These are phyloP conservation scores for Xylaria grammica DNA, from an alignment of 495 filamentous ascomycete species.

Conservation along the genomic window DNA sequence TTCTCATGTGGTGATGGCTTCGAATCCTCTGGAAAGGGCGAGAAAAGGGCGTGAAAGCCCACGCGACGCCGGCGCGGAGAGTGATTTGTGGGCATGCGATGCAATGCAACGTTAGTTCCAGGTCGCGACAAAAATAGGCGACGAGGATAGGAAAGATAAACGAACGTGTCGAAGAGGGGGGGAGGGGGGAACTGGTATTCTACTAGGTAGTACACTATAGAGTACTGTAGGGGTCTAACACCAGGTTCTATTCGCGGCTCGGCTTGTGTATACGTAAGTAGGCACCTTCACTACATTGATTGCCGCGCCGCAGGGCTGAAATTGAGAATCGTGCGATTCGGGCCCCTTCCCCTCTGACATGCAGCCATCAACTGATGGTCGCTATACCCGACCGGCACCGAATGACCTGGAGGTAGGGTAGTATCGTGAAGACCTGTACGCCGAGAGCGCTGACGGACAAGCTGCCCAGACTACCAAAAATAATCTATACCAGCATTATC, in stretches of 20 bases:
- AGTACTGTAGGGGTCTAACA: too few species aligned
- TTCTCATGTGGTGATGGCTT: background rate
- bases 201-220: too few species aligned
- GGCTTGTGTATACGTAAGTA: constrained; percentile 1
- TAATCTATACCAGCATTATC: background rate
- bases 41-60: background rate
- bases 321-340: constrained; percentile 14
- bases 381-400: constrained; percentile 7
- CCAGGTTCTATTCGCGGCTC: background rate
- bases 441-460: constrained; percentile 5
- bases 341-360: constrained; percentile 19
- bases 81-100: background rate
- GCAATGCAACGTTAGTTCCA: constrained; percentile 4
- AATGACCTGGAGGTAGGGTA: constrained; percentile 4
- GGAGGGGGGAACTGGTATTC: background rate
- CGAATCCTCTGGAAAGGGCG: background rate
- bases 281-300: background rate
- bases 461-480: constrained; percentile 3
- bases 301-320: constrained; percentile 23
- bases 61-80: background rate
- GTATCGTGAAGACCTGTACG: constrained; percentile 11
- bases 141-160: background rate
- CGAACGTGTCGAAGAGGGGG: background rate
- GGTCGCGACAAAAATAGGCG: background rate
- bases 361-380: constrained; percentile 12